phyloP scores from a whole-genome alignment of 1,284 basidiomycete species.

The Apiotrichum porosum region DNA sequence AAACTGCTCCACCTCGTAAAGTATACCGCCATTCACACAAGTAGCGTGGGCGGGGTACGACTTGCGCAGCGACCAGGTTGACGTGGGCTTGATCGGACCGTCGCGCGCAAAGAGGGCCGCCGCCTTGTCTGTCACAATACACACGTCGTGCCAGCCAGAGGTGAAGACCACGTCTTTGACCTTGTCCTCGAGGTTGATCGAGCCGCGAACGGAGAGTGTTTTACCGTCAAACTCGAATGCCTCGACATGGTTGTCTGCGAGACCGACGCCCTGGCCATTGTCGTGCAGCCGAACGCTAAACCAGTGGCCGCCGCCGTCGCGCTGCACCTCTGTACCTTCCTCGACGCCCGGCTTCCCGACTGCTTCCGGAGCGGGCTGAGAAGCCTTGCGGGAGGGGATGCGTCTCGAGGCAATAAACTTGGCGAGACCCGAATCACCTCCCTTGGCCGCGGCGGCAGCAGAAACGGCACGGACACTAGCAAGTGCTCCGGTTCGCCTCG shows the following conservation, averaged over 20 bases:
- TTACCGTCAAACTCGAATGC: constrained; percentile 29
- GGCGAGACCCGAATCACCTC: constrained; percentile 30
- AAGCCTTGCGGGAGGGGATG: background rate
- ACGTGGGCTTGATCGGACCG: background rate
- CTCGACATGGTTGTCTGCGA: constrained; percentile 25
- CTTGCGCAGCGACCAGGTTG: constrained; percentile 1
- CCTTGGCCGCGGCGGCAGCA: constrained; percentile 1
- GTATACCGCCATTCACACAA: background rate
- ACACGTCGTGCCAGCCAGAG: constrained; percentile 18
- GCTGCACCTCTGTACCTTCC: constrained; percentile 34
- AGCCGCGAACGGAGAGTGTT: constrained; percentile 24
- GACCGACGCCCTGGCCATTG: constrained; percentile 31
- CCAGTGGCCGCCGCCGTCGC: constrained; percentile 40
- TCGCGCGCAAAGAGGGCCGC: constrained; percentile 8
- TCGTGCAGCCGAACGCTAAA: constrained; percentile 19
- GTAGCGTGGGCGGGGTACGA: constrained; percentile 4
- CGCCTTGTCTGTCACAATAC: constrained; percentile 10
- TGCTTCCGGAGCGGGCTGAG: background rate
- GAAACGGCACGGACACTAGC: constrained; percentile 5
- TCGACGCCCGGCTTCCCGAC: constrained; percentile 21
- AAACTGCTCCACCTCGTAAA: background rate
- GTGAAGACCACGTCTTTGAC: constrained; percentile 17
- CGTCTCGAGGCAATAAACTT: constrained; percentile 32
- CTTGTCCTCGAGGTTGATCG: background rate
- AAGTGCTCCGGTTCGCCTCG: constrained; percentile 7